Base-by-base conservation (phyloP, 2,329 filamentous ascomycete species). In the Alternaria rosae region DNA sequence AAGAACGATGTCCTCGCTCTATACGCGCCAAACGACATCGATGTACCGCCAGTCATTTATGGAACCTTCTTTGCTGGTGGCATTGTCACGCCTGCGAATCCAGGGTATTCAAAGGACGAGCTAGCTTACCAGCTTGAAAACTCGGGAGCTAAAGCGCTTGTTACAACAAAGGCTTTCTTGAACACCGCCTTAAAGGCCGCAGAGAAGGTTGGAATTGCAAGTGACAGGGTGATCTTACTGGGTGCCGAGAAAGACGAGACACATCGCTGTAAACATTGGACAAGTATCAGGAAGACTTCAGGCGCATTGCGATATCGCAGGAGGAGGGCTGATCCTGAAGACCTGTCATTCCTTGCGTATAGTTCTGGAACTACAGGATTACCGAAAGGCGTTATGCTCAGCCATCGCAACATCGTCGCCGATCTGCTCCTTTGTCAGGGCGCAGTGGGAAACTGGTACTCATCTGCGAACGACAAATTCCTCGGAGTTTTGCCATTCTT, bases 401-500 rank as follows among this genome's bases (percentile, higher is more conserved):
- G 73, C 6, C 81, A 83, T 59, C 75, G 79, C 41, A 83, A 82
- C 55, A 73, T 82, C 3, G 78, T 82, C 28, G 77, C 80, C 94
- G 96, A 80, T 91, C 88, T 65, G 91, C 89, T 43, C 92, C 93
- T 28, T 95, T 93, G 0, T 96, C 93, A 0, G 91, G 94, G 12
- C 79, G 92, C 56, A 91, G 93, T 4, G 94, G 97, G 80, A 92
- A 92, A 35, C 91, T 97, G 41, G 91, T 92, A 87, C 82, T 97
- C 57, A 3, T 61, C 64, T 10, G 25, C 38, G 0, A 41, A 54
- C 1, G 93, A 97, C 76, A 88, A 86, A 58, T 83, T 94, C 41
- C 79, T 97, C 5, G 92, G 91, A 3, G 90, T 96, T 57, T 80
- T 97, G 4, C 93, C 94, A 0, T 95, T 97, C 77, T 97, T 93